These are phyloP conservation scores for Austroboletus eburneus DNA, from an alignment of 768 basidiomycete species.

Conservation along the genomic window DNA sequence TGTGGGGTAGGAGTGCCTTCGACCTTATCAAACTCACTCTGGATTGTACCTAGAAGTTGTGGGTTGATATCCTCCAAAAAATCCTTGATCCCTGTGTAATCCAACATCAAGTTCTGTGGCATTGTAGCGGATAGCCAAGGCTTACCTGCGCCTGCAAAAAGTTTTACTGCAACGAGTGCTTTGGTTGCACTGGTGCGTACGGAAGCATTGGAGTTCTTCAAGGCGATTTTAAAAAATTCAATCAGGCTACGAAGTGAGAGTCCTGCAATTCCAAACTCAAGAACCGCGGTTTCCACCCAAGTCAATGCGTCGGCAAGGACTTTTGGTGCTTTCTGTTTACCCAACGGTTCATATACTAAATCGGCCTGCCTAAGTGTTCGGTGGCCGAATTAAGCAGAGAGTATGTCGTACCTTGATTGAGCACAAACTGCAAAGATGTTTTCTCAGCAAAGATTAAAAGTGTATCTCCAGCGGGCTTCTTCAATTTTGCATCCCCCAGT, in stretches of 20 bases:
- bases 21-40: slow-evolving; percentile 88
- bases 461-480: slow-evolving; percentile 92
- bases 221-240: slow-evolving; percentile 80
- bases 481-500: slow-evolving; percentile 92
- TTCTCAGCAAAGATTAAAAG: slow-evolving; percentile 84
- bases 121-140: slow-evolving; percentile 3
- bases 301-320: slow-evolving; percentile 85
- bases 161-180: slow-evolving; percentile 81
- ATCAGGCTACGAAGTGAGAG: slow-evolving; percentile 80
- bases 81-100: slow-evolving; percentile 76
- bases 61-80: slow-evolving; percentile 93
- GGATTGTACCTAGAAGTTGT: slow-evolving; percentile 87
- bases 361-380: slow-evolving; percentile 14
- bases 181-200: slow-evolving; percentile 95
- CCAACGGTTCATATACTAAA: slow-evolving; percentile 86
- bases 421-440: slow-evolving; percentile 90
- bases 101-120: not conserved
- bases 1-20: slow-evolving; percentile 73
- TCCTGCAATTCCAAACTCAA: slow-evolving; percentile 89
- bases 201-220: slow-evolving; percentile 91
- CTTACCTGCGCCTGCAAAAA: slow-evolving; percentile 87
- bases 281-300: slow-evolving; percentile 84
- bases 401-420: slow-evolving; percentile 71
- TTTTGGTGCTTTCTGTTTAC: slow-evolving; percentile 96
- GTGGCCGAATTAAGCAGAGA: slow-evolving; percentile 5